A percentile compares a stretch with the other conserved stretches of the same genome.
These are phyloP conservation scores for Aspergillus hancockii DNA, from an alignment of 495 filamentous ascomycete species.

Conservation along the genomic window DNA sequence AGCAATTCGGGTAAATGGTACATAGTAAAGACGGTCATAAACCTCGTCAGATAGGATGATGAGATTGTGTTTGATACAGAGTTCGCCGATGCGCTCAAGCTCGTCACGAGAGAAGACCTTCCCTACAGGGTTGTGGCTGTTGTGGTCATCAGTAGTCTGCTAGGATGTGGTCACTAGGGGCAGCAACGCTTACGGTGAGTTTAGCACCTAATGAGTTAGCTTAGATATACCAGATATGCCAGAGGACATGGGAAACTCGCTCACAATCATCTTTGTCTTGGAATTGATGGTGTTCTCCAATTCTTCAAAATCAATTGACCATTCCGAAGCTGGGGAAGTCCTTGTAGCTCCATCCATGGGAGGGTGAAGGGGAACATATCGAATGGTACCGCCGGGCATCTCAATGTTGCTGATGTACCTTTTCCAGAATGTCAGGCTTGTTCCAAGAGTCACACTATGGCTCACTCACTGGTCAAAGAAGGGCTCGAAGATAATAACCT, in stretches of 20 bases:
- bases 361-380: constrained; percentile 90
- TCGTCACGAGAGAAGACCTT: constrained; percentile 88
- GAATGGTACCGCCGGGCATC: constrained; percentile 92
- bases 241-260: constrained; percentile 24
- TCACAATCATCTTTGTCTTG: constrained; percentile 92
- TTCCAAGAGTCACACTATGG: neutral
- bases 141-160: constrained; percentile 21
- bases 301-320: constrained; percentile 80
- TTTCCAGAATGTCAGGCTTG: constrained; percentile 9
- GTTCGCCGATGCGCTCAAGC: constrained; percentile 78
- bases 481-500: constrained; percentile 97
- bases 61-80: constrained; percentile 92
- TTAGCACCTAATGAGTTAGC: constrained; percentile 36
- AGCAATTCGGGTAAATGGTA: constrained; percentile 88
- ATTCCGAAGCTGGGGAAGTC: constrained; percentile 82
- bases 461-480: constrained; percentile 89
- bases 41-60: constrained; percentile 96
- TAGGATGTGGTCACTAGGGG: neutral
- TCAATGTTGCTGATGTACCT: constrained; percentile 94
- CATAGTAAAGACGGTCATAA: constrained; percentile 94
- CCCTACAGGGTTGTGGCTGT: constrained; percentile 89
- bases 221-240: constrained; percentile 17
- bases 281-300: constrained; percentile 82
- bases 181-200: constrained; percentile 39
- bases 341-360: constrained; percentile 78